These are phyloP conservation scores for Penicillium italicum DNA, from an alignment of 2,329 filamentous ascomycete species.

Conservation along the genomic window DNA sequence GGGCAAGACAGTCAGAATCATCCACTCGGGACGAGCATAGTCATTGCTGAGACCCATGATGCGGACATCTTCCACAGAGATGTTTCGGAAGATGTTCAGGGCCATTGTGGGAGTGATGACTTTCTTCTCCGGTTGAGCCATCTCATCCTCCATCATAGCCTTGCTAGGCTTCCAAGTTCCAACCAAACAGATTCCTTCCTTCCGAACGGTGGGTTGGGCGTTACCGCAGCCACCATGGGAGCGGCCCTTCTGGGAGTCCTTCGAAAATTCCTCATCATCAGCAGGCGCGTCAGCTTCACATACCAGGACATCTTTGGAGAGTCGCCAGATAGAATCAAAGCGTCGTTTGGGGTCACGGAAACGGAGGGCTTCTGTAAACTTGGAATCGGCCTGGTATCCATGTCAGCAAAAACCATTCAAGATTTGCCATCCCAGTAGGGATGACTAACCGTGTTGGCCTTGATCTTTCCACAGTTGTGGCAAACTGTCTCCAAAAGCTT, in stretches of 20 bases:
- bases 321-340: conserved; percentile 86
- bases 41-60: conserved; percentile 91
- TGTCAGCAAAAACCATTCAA: conserved; percentile 51
- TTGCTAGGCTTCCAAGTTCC: conserved; percentile 69
- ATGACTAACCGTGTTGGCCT: conserved; percentile 95
- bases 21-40: conserved; percentile 96
- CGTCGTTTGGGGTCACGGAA: conserved; percentile 90
- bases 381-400: conserved; percentile 68
- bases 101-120: conserved; percentile 79
- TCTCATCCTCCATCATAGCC: conserved; percentile 65
- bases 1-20: conserved; percentile 91
- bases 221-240: conserved; percentile 92
- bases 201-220: conserved; percentile 79
- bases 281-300: conserved; percentile 75
- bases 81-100: conserved; percentile 79
- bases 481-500: conserved; percentile 98
- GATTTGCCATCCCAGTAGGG: conserved; percentile 56
- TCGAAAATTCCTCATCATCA: conserved; percentile 66
- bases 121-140: conserved; percentile 72
- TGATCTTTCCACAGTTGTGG: conserved; percentile 96
- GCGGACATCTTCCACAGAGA: conserved; percentile 73
- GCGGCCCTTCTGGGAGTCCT: conserved; percentile 55
- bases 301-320: conserved; percentile 81
- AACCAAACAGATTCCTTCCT: conserved; percentile 78
- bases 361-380: conserved; percentile 75